Base-by-base conservation (phyloP, 1,284 basidiomycete genomes). In the Gomphus sp. region DNA sequence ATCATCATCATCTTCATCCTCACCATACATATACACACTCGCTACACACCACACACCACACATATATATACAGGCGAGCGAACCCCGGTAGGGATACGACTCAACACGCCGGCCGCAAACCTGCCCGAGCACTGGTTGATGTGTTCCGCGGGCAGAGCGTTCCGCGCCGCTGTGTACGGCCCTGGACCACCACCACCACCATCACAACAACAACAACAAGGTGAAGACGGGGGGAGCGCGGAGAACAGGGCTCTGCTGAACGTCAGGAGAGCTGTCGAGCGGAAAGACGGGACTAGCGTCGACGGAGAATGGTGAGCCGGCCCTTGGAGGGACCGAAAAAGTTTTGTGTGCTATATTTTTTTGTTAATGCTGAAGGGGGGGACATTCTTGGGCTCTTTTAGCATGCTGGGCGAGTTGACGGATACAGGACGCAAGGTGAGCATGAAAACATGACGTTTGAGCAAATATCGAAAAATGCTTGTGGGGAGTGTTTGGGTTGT, bases 351-450 rank as follows among this genome's bases (percentile, higher is more conserved):
- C 9, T 10, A 11, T 18, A n/a, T n/a, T n/a, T n/a, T n/a, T n/a
- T n/a, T n/a, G n/a, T 18, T 28, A 28, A 28, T 28, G 51, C 25
- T 54, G 44, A 51, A 45, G 36, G 8, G 10, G 49, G 18, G n/a
- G n/a, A n/a, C n/a, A n/a, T n/a, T n/a, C n/a, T 12, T 14, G 36
- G 34, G 28, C n/a, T n/a, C 28, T 28, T 28, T 4, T 60, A 89
- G 89, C 68, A 71, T 91, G 59, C 72, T 90, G 14, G 91, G 90
- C 34, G 89, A 91, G 68, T 71, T 93, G 62, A 91, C 90, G 9
- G 90, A 93, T 66, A 64, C 87, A 5, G 90, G 90, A 37, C 77
- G 85, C 66, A 73, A 84, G 73, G 87, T 84, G 65, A 33, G 70
- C 51, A 14, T 57, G 47, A 2, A 2, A 28, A 28, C 28, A 28